These are phyloP conservation scores for Sungouiozyma ichnusensis DNA, from an alignment of 805 yeast species.

Conservation along the genomic window DNA sequence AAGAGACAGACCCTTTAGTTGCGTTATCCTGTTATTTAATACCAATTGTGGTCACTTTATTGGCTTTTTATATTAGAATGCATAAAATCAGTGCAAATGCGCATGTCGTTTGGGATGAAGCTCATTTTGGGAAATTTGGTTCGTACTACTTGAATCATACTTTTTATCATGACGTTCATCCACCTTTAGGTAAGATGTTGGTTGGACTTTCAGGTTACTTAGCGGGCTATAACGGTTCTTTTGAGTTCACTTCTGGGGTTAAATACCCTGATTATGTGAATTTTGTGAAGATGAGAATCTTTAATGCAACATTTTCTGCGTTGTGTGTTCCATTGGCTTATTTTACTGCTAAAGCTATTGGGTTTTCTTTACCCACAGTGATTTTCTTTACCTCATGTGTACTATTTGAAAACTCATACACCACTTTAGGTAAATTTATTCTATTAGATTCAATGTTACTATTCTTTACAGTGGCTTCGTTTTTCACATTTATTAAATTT, in stretches of 20 bases:
- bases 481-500: slow-evolving; percentile 46
- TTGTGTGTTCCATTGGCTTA: slow-evolving; percentile 63
- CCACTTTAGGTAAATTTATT: slow-evolving; percentile 64
- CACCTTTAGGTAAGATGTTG: slow-evolving; percentile 76
- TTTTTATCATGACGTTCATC: slow-evolving; percentile 80
- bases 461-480: slow-evolving; percentile 65
- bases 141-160: slow-evolving; percentile 70
- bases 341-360: slow-evolving; percentile 52
- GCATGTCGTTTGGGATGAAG: slow-evolving; percentile 80
- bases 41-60: slow-evolving; percentile 35
- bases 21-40: slow-evolving; percentile 29
- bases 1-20: slow-evolving; percentile 4
- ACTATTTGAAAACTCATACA: slow-evolving; percentile 55
- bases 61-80: slow-evolving; percentile 47
- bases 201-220: slow-evolving; percentile 69
- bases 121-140: slow-evolving; percentile 83
- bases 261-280: slow-evolving; percentile 52
- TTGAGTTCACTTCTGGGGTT: slow-evolving; percentile 60
- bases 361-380: slow-evolving; percentile 39
- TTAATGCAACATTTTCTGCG: slow-evolving; percentile 60
- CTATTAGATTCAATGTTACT: slow-evolving; percentile 66
- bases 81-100: slow-evolving; percentile 46
- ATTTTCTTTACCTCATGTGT: slow-evolving; percentile 56
- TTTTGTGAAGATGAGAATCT: slow-evolving; percentile 55
- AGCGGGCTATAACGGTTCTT: slow-evolving; percentile 77